Evolutionary conservation across 2,329 filamentous ascomycete species (phyloP).

Genomic region (Gaeumannomyces sp.): DNA sequence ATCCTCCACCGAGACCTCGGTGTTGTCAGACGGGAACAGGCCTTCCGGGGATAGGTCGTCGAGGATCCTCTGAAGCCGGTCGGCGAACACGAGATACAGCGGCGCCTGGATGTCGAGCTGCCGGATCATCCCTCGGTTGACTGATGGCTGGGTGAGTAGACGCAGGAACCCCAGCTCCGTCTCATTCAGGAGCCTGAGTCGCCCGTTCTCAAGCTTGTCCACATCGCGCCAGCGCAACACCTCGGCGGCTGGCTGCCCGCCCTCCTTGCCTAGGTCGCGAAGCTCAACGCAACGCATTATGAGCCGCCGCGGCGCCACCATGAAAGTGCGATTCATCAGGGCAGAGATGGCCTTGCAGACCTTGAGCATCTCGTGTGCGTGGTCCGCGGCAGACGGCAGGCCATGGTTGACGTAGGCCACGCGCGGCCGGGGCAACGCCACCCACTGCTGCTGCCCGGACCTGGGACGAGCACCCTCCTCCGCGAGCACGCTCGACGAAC

Average conservation of each 20-base stretch:
- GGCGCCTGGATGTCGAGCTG: conserved; percentile 18
- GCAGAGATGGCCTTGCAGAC: conserved; percentile 20
- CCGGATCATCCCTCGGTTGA: conserved; percentile 19
- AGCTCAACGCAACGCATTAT: conserved; percentile 19
- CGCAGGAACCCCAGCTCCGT: conserved; percentile 28
- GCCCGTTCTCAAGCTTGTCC: background rate
- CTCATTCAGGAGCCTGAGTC: conserved; percentile 16
- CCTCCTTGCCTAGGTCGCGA: conserved; percentile 11
- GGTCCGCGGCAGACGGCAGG: conserved; percentile 20
- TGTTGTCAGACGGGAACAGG: conserved; percentile 20
- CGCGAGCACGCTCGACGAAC: too few relatives aligned
- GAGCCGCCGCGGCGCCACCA: conserved; percentile 23
- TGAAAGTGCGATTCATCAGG: conserved; percentile 19
- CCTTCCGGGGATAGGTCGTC: conserved; percentile 21
- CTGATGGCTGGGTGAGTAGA: conserved; percentile 23
- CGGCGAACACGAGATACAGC: conserved; percentile 27
- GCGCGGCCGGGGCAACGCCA: conserved; percentile 18
- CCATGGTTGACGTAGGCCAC: conserved; percentile 20
- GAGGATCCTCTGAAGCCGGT: conserved; percentile 25
- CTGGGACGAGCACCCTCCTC: background rate
- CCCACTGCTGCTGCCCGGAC: too few relatives aligned
- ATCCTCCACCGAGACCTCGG: conserved; percentile 19
- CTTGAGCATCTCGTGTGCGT: conserved; percentile 22
- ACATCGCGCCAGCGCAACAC: conserved; percentile 9
- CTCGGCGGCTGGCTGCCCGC: background rate